Conservation (phyloP, 2,329 filamentous ascomycete species). For the Trichoderma sp. region DNA sequence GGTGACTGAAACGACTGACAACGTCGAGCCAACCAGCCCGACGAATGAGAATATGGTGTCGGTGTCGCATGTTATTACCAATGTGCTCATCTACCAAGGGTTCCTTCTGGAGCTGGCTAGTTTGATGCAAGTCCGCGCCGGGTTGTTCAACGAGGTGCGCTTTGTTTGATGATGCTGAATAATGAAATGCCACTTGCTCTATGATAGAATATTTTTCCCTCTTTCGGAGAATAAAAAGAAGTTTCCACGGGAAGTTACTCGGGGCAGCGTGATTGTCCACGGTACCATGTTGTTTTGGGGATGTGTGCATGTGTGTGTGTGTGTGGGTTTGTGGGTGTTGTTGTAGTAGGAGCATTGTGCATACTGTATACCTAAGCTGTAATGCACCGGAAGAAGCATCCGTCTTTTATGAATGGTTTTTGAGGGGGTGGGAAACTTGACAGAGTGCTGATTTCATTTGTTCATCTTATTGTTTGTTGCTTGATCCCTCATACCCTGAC, state of each 20-base stretch:
- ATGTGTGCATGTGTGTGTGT: not conserved
- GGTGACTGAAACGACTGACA: slow-evolving; percentile 28
- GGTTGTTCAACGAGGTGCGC: slow-evolving; percentile 73
- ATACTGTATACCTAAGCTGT: slow-evolving; percentile 2
- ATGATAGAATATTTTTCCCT: not conserved
- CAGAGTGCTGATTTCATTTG: not conserved
- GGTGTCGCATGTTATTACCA: slow-evolving; percentile 77
- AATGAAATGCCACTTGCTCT: not conserved
- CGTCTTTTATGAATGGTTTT: not conserved
- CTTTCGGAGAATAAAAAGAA: not conserved
- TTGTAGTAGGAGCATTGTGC: not conserved
- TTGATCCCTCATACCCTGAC: not conserved
- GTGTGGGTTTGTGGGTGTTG: not conserved
- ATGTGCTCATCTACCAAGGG: slow-evolving; percentile 75
- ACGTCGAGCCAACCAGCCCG: slow-evolving; percentile 19
- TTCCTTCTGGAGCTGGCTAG: slow-evolving; percentile 78
- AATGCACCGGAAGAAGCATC: not conserved
- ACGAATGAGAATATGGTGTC: slow-evolving; percentile 52
- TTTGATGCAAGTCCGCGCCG: slow-evolving; percentile 71
- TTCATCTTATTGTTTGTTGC: not conserved
- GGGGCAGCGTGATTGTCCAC: not conserved
- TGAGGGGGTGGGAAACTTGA: not conserved
- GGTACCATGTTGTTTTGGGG: not conserved
- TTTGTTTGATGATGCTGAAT: slow-evolving; percentile 45
- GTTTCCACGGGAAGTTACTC: not conserved